A percentile compares a stretch with the other conserved stretches of the same genome.
Conservation (phyloP, 768 basidiomycete genomes). For the Mrakia gelida region DNA sequence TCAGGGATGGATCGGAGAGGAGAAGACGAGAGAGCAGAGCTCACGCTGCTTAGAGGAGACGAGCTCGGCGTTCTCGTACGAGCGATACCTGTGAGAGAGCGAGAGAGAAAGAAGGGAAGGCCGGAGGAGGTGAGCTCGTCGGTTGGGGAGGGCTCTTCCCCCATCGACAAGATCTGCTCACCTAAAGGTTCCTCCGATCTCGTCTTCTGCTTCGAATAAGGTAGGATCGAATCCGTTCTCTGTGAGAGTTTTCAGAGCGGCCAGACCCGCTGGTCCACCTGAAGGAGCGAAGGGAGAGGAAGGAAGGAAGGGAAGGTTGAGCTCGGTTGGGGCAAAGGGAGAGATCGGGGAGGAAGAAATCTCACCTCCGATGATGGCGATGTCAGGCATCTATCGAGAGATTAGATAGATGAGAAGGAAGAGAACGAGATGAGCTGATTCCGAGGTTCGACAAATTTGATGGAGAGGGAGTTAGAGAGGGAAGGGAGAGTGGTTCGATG, state of each 20-base stretch:
- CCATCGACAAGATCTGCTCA: constrained; percentile 6
- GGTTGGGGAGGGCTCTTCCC: background rate
- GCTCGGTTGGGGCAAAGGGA: background rate
- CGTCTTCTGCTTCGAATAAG: constrained; percentile 52
- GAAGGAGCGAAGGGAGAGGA: background rate
- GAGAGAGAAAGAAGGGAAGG: background rate
- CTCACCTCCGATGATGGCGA: constrained; percentile 25
- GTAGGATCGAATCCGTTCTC: constrained; percentile 53
- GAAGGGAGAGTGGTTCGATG: background rate
- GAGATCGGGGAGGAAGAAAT: background rate
- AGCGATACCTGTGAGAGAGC: constrained; percentile 45
- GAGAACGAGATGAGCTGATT: no score
- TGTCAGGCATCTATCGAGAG: background rate
- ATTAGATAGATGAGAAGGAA: background rate
- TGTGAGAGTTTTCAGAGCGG: constrained; percentile 51
- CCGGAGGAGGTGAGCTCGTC: constrained; percentile 6
- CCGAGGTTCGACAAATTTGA: background rate
- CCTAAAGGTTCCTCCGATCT: constrained; percentile 55
- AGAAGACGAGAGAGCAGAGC: background rate
- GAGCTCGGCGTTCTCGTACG: constrained; percentile 53
- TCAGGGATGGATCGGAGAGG: background rate
- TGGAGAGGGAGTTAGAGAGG: background rate
- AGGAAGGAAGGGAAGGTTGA: background rate
- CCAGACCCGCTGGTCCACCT: constrained; percentile 54
- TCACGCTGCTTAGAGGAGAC: constrained; percentile 42